These are phyloP conservation scores for Skeletonema grethae DNA, from an alignment of 108 stramenopile species.

Conservation along the genomic window DNA sequence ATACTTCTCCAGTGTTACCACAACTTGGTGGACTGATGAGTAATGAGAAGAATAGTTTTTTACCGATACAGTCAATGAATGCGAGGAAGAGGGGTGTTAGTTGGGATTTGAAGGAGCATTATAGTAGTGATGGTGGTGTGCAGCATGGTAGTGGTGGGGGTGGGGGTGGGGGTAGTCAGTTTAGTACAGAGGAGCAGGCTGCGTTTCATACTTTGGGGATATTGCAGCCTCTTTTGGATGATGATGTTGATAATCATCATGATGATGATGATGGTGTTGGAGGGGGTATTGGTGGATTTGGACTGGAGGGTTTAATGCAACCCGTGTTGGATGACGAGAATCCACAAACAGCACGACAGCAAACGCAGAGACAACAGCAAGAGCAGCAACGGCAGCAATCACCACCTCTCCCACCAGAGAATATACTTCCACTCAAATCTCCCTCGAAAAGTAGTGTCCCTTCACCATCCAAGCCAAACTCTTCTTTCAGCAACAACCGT, in stretches of 20 bases:
- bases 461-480: background rate
- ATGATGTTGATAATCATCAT: slow-evolving; percentile 1
- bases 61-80: background rate
- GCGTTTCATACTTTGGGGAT: slow-evolving; percentile 40
- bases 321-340: slow-evolving; percentile 17
- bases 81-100: slow-evolving; percentile 23
- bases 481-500: background rate
- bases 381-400: background rate
- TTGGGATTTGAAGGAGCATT: slow-evolving; percentile 24
- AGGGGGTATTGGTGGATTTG: background rate
- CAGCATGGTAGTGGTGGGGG: background rate
- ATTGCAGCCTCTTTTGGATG: slow-evolving; percentile 27
- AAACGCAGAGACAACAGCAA: no score
- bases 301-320: slow-evolving; percentile 3
- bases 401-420: slow-evolving; percentile 9
- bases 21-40: background rate
- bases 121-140: background rate
- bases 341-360: background rate
- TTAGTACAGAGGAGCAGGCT: slow-evolving; percentile 18
- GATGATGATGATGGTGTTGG: background rate
- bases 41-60: no score
- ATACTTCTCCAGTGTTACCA: slow-evolving; percentile 2
- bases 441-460: background rate
- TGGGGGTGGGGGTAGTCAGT: slow-evolving; percentile 1
- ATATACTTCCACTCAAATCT: background rate